These are phyloP conservation scores for Populus hybrid DNA, from an alignment of 441 rosid genomes.

Conservation along the genomic window DNA sequence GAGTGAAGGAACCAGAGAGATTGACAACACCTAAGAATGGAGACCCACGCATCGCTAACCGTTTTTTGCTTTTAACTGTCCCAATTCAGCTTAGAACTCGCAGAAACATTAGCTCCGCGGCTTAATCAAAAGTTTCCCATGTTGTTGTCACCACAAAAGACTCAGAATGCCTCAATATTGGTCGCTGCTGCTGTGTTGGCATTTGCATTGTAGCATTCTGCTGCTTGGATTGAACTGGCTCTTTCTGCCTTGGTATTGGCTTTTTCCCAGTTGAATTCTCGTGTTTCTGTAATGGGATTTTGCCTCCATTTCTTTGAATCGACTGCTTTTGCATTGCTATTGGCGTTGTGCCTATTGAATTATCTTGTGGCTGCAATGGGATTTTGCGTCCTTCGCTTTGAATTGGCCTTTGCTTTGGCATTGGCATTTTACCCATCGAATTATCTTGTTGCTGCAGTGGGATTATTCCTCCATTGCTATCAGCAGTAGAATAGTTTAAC, in stretches of 20 bases:
- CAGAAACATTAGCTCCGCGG: not conserved
- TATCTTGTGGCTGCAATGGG: constrained; percentile 25
- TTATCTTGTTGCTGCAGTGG: constrained; percentile 26
- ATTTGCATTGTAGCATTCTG: constrained; percentile 30
- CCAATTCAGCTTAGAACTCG: not conserved
- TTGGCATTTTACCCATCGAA: constrained; percentile 24
- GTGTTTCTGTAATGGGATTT: constrained; percentile 25
- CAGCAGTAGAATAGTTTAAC: constrained; percentile 41
- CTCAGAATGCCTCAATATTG: constrained; percentile 34
- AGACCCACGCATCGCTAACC: not conserved
- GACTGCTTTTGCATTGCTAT: not conserved
- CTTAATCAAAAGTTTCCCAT: constrained; percentile 80
- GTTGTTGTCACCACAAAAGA: constrained; percentile 55
- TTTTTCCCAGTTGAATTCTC: constrained; percentile 33
- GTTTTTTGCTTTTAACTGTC: not conserved
- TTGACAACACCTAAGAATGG: not conserved
- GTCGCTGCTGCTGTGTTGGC: constrained; percentile 41
- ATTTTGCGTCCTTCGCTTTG: constrained; percentile 8
- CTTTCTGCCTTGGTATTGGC: constrained; percentile 37
- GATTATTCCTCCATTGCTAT: constrained; percentile 15
- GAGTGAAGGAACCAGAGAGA: not conserved
- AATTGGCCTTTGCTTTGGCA: not conserved
- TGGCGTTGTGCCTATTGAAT: constrained; percentile 24
- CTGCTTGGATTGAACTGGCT: constrained; percentile 10
- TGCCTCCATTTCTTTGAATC: constrained; percentile 12